These are phyloP conservation scores for Naematelia aurantialba DNA, from an alignment of 768 basidiomycete species.

Conservation along the genomic window DNA sequence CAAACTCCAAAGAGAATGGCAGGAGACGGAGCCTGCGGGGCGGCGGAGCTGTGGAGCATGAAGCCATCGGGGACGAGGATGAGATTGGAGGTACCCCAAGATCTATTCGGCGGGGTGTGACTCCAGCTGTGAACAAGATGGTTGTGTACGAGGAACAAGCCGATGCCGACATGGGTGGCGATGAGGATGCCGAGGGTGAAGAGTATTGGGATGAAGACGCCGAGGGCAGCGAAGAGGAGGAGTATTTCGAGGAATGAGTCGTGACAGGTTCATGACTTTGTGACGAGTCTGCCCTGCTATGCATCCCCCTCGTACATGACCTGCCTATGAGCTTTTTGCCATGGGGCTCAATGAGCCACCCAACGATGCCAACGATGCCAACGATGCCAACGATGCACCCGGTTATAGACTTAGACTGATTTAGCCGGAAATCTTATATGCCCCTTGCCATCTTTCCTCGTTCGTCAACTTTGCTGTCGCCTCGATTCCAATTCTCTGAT, in stretches of 20 bases:
- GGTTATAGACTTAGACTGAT: not conserved
- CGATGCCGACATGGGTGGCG: not conserved
- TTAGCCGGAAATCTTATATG: not conserved
- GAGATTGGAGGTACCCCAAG: not conserved
- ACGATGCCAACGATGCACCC: too few relatives aligned
- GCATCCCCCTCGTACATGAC: not conserved
- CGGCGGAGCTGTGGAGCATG: not conserved
- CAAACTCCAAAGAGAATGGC: not conserved
- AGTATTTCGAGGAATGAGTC: conserved; percentile 18
- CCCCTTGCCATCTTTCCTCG: not conserved
- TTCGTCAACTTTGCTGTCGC: not conserved
- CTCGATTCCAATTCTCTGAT: not conserved
- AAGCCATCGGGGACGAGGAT: not conserved
- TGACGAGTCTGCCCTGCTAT: not conserved
- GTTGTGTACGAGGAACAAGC: not conserved
- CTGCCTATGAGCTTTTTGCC: not conserved
- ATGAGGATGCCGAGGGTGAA: conserved; percentile 3
- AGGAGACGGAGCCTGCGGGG: not conserved
- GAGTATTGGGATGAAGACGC: conserved; percentile 26
- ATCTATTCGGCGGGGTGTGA: not conserved
- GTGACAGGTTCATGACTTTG: not conserved
- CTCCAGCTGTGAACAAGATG: not conserved
- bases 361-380: too few relatives aligned
- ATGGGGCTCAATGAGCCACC: too few relatives aligned
- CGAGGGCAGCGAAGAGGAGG: conserved; percentile 36